These are phyloP conservation scores for Cryptococcus depauperatus DNA, from an alignment of 1,284 basidiomycete species.

Conservation along the genomic window DNA sequence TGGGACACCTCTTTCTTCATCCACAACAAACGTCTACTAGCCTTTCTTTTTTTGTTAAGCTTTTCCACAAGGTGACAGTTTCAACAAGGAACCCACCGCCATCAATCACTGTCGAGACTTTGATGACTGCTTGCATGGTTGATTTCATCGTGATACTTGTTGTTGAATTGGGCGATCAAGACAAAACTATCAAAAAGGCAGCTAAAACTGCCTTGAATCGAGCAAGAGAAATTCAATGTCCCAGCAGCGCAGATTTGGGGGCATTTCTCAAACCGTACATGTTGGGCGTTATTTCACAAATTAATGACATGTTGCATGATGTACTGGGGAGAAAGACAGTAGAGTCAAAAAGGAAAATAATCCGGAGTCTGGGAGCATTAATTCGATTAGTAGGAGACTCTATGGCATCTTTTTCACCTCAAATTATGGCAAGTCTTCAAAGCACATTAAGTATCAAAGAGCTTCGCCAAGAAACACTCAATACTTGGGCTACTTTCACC, in stretches of 20 bases:
- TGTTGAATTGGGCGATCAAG: conserved; percentile 62
- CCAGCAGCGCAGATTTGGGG: conserved; percentile 46
- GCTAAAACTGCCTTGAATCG: conserved; percentile 58
- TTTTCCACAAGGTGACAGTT: conserved; percentile 39
- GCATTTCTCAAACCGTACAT: conserved; percentile 63
- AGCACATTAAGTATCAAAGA: conserved; percentile 65
- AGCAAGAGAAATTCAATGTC: conserved; percentile 42
- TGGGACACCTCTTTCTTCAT: conserved; percentile 63
- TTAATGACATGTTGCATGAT: conserved; percentile 77
- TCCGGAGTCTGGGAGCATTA: conserved; percentile 71
- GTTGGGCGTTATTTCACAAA: conserved; percentile 68
- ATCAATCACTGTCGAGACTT: conserved; percentile 9
- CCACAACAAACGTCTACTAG: conserved; percentile 53
- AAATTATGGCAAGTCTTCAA: conserved; percentile 94
- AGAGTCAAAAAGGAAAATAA: conserved; percentile 60
- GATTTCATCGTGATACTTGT: conserved; percentile 67
- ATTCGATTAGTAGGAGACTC: conserved; percentile 62
- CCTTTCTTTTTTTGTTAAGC: conserved; percentile 56
- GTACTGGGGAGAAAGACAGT: conserved; percentile 63
- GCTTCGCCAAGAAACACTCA: conserved; percentile 68
- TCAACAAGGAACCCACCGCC: conserved; percentile 5
- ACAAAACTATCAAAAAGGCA: conserved; percentile 44
- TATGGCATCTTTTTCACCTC: conserved; percentile 64
- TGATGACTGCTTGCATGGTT: conserved; percentile 57
- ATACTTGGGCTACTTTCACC: conserved; percentile 76